Percentiles rank a stretch among this genome's conserved stretches.
Conservation (phyloP, 305 asterid genomes). For the Fraxinus sp. region DNA sequence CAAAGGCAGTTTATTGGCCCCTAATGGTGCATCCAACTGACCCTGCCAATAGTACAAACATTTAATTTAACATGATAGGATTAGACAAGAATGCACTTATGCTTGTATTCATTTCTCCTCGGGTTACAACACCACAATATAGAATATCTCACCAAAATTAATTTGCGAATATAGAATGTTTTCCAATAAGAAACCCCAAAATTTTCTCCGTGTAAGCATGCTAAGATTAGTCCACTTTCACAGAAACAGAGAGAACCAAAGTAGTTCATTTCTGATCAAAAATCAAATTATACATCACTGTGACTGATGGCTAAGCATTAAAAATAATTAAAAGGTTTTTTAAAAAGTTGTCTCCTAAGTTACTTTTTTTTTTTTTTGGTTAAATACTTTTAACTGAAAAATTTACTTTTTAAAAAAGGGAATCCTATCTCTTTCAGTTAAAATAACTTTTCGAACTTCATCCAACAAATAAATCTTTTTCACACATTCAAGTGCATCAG, state of each 20-base stretch:
- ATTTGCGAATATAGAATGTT: background rate
- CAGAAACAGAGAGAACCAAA: background rate
- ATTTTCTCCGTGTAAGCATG: background rate
- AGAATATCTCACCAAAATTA: background rate
- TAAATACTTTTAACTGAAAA: background rate
- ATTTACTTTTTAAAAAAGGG: background rate
- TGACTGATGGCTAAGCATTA: background rate
- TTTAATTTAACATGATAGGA: background rate
- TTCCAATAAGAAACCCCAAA: background rate
- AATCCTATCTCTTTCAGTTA: background rate
- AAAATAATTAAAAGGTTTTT: background rate
- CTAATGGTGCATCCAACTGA: too few species aligned
- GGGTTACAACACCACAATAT: background rate
- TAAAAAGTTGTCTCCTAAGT: background rate
- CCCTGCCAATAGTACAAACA: background rate
- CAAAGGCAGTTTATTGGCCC: background rate
- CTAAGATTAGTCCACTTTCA: background rate
- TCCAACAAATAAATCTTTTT: background rate
- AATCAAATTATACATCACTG: background rate
- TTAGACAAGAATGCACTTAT: background rate
- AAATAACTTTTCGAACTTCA: background rate
- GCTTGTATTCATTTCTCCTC: background rate
- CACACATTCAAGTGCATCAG: background rate
- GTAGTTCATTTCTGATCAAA: background rate
- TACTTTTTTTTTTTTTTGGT: too few species aligned